Evolutionary conservation across 257 asterid genomes (phyloP), one percentile per base, ranked within the genome.

Genomic region (Solanum raphanifolium): DNA sequence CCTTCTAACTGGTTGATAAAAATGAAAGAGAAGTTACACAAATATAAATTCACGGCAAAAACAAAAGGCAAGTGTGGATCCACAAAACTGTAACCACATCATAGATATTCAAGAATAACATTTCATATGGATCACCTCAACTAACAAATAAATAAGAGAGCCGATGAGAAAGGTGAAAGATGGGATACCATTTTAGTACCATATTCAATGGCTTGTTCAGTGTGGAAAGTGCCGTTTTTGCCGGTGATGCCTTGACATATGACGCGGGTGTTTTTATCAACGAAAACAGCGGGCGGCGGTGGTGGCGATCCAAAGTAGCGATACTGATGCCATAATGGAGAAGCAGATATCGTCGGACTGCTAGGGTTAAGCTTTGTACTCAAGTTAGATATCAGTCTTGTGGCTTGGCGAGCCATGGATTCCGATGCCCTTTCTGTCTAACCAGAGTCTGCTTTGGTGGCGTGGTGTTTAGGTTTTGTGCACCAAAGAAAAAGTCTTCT

Each of bases 171-270:
- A 35, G 82, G 18, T 74, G 82, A 35, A 35, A 82, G 27, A 7
- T 6, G 36, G 21, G 15, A 46, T 88, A 96, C 98, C 99, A 96
- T 96, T 87, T 94, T 96, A 71, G 98, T 96, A 71, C 98, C 99
- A 91, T 96, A 96, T 87, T 96, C 98, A 71, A 96, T 95, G 85
- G 99, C 99, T 91, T 94, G 98, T 88, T 96, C 99, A 15, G 99
- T 94, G 90, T 95, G 99, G 82, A 96, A 95, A 76, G 98, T 95
- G 78, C 98, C 99, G 86, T 94, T 96, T 91, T 96, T 96, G 1
- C 99, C 99, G 66, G 98, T 95, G 92, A 96, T 95, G 5, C 99
- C 98, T 87, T 96, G 99, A 88, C 98, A 95, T 76, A 96, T 94
- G 89, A 95, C 96, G 88, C 98, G 94, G 55, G 99, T 96, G 92